Percentiles rank a stretch among this genome's conserved stretches.
Conservation (phyloP, 2,329 filamentous ascomycete genomes). For the Scedosporium apiospermum region DNA sequence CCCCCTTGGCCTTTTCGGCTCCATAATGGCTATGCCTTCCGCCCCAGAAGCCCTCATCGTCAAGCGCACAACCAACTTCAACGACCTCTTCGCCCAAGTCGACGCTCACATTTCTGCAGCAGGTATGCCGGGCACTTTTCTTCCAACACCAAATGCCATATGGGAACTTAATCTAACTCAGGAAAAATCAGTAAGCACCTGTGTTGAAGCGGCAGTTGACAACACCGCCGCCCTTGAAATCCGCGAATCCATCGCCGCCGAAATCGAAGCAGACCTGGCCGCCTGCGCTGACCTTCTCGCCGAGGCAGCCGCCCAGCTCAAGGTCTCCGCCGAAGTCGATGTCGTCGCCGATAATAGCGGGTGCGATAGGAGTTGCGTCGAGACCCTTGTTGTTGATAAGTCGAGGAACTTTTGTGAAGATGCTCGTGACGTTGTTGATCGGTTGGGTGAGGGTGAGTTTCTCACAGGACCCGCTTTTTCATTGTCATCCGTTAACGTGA, state of each 20-base stretch:
- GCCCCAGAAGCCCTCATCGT: background rate
- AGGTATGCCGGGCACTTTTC: background rate
- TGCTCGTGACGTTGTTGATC: background rate
- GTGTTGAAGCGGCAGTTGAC: slow-evolving; percentile 1
- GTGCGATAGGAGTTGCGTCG: background rate
- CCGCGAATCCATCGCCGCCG: slow-evolving; percentile 2
- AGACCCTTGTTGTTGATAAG: slow-evolving; percentile 1
- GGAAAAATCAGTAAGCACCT: background rate
- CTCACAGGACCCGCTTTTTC: background rate
- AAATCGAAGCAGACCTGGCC: slow-evolving; percentile 2
- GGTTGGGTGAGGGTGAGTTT: slow-evolving; percentile 1
- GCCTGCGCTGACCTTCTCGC: slow-evolving; percentile 4
- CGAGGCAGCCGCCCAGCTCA: slow-evolving; percentile 1
- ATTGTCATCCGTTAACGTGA: background rate
- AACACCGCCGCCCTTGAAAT: background rate
- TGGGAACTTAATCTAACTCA: background rate
- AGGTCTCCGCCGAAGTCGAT: background rate
- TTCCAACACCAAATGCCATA: too few relatives aligned
- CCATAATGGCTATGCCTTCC: background rate
- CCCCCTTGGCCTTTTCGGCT: background rate
- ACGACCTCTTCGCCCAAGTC: slow-evolving; percentile 4
- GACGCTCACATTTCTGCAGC: slow-evolving; percentile 4
- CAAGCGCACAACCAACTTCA: slow-evolving; percentile 5
- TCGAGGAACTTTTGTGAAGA: slow-evolving; percentile 2
- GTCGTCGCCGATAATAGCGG: background rate